Base-by-base conservation (phyloP, 148 eudicot genomes). In the Vaccinium corymbosum region DNA sequence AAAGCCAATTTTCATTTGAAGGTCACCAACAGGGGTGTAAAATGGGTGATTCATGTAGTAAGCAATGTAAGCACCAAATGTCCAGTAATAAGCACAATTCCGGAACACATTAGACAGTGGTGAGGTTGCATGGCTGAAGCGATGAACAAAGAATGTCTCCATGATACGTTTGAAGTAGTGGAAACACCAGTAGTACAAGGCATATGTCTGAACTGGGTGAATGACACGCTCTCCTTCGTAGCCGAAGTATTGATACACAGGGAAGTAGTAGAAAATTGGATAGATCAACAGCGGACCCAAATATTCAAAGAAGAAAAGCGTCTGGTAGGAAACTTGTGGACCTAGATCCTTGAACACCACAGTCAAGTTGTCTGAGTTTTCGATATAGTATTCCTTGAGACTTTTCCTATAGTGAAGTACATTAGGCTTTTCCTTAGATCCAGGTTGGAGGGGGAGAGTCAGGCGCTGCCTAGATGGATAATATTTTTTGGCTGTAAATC, bases 51-150 rank as follows among this genome's bases (percentile, higher is more conserved):
- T 97, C 85, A 93, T 93, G 82, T 87, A 94, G 90, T 94, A 97
- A 25, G 99, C 99, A 79, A 97, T 93, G 79, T 88, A 93, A 87
- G 97, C 92, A 64, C 98, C 99, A 87, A 97, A 97, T 78, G 85
- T 89, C 99, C 99, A 97, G 89, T 97, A 97, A 89, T 94, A 97
- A 57, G 92, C 87, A 83, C 98, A 94, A 85, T 97, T 97, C 50
- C 98, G 88, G 80, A 95, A 95, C 87, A 97, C 98, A 83, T 97
- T 97, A 49, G 98, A 90, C 48, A 97, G 80, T 1, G 99, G 99
- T 32, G 99, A 97, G 38, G 99, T 97, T 82, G 99, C 98, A 81
- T 95, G 99, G 89, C 99, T 97, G 88, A 94, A 97, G 85, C 96
- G 95, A 87, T 97, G 99, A 76, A 97, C 94, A 62, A 97, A 97